Base-by-base conservation (phyloP, 163 green algal genomes). In the Scenedesmus sp. region DNA sequence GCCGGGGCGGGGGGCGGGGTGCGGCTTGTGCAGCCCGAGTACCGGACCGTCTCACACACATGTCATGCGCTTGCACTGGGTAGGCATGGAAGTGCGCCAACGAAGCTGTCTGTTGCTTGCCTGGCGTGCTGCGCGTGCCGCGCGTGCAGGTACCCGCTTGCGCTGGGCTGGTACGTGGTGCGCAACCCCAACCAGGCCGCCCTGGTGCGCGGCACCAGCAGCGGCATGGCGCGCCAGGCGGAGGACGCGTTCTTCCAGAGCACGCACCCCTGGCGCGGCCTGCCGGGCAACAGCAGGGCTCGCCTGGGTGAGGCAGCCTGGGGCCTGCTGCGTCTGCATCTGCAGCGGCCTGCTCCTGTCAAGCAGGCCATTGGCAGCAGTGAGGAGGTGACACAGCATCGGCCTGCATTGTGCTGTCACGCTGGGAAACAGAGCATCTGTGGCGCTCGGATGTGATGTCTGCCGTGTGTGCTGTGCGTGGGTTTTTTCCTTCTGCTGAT, bases 121-220 rank as follows among this genome's bases (percentile, higher is more conserved):
- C 65, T 40, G 78, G 2, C 42, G 9, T 83, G 20, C 24, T 59
- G 42, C n/a, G 18, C 13, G 9, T 83, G 20, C 24, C 37, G 42
- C n/a, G 18, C 13, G 1, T 86, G 46, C 56, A 91, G 81, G 59
- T 91, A 85, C 83, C 85, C 82, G 16, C 83, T 94, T 30, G 33
- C 30, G 1, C 87, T 93, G 33, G 93, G 93, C 43, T 95, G 91
- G 83, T 95, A 92, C 40, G 85, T 92, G 20, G 87, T 95, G 26
- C 79, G 82, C 40, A 94, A 94, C 88, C 93, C 92, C 26, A 87
- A 43, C 51, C 92, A 94, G 70, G 76, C 79, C 22, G 87, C 85
- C 4, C 87, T 91, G 18, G 33, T 87, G 26, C 53, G 79, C 2
- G 87, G 87, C 56, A 91, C 79, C 22, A 87, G 15, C 72, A 80